These are phyloP conservation scores for Ambrosia hybrid DNA, from an alignment of 140 eudicot species.

Conservation along the genomic window DNA sequence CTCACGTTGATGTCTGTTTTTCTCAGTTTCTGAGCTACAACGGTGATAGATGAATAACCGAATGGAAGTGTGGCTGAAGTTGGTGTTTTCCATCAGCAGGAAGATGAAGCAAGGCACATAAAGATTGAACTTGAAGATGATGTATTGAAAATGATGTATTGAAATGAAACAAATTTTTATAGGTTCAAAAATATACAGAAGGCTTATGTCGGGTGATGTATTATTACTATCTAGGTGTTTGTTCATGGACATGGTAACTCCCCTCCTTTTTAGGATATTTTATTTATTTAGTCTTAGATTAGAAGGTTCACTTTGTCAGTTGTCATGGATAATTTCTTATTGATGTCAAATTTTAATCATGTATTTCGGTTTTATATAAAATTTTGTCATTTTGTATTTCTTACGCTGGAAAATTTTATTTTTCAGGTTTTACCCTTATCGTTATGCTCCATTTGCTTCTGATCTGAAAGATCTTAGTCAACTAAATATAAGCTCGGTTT, in stretches of 20 bases:
- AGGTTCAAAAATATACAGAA: slow-evolving; percentile 83
- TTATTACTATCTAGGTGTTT: slow-evolving; percentile 95
- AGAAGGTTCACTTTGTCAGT: neutral
- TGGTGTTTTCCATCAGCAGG: slow-evolving; percentile 47
- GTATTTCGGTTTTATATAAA: neutral
- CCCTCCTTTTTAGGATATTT: neutral
- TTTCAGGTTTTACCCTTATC: slow-evolving; percentile 94
- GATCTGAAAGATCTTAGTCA: slow-evolving; percentile 79
- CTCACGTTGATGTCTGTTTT: slow-evolving; percentile 21
- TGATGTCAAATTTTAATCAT: neutral
- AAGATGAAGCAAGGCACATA: slow-evolving; percentile 65
- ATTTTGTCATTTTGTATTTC: slow-evolving; percentile 1
- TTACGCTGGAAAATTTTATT: neutral
- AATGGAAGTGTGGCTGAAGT: slow-evolving; percentile 40
- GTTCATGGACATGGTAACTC: slow-evolving; percentile 91
- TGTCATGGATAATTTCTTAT: too few relatives aligned
- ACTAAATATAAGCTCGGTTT: slow-evolving; percentile 71
- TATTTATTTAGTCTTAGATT: neutral
- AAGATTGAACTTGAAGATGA: slow-evolving; percentile 93
- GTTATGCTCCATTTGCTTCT: slow-evolving; percentile 99
- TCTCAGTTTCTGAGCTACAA: slow-evolving; percentile 50
- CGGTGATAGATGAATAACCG: slow-evolving; percentile 41
- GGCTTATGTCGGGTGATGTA: slow-evolving; percentile 99
- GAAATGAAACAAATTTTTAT: slow-evolving; percentile 13
- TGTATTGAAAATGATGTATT: neutral